phyloP scores from a whole-genome alignment of 139 green algal genomes.

The Coelastrella sp. region DNA sequence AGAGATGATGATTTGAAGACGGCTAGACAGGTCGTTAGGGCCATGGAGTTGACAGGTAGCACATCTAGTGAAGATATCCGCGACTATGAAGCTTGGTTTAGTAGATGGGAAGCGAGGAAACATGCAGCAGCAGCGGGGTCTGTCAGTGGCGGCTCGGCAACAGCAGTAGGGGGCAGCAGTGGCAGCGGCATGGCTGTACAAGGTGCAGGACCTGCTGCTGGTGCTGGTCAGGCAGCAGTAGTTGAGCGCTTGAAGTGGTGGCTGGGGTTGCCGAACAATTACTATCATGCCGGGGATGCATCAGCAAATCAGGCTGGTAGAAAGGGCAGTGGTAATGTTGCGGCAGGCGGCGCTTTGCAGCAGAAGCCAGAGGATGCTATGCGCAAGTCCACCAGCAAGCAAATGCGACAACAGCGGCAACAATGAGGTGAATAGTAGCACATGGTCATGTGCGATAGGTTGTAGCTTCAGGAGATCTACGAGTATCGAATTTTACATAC shows the following conservation, averaged over 20 bases:
- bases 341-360: no score
- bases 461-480: no score
- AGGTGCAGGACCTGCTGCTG: background rate
- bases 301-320: background rate
- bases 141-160: no score
- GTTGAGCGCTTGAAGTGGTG: conserved; percentile 83
- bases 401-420: no score
- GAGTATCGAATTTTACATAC: no score
- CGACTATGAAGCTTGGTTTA: conserved; percentile 40
- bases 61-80: conserved; percentile 7
- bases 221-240: conserved; percentile 41
- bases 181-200: background rate
- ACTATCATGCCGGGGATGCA: conserved; percentile 49
- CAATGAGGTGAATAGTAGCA: no score
- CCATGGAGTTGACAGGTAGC: conserved; percentile 69
- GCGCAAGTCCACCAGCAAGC: no score
- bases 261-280: conserved; percentile 81
- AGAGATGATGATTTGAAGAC: conserved; percentile 44
- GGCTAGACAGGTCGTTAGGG: conserved; percentile 74
- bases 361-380: no score
- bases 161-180: background rate
- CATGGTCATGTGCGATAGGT: no score
- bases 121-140: no score
- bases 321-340: no score
- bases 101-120: background rate